Evolutionary conservation across 352 stramenopile species (phyloP), one percentile per base, ranked within the genome.

Genomic region (Pythium rhizo-oryzae): DNA sequence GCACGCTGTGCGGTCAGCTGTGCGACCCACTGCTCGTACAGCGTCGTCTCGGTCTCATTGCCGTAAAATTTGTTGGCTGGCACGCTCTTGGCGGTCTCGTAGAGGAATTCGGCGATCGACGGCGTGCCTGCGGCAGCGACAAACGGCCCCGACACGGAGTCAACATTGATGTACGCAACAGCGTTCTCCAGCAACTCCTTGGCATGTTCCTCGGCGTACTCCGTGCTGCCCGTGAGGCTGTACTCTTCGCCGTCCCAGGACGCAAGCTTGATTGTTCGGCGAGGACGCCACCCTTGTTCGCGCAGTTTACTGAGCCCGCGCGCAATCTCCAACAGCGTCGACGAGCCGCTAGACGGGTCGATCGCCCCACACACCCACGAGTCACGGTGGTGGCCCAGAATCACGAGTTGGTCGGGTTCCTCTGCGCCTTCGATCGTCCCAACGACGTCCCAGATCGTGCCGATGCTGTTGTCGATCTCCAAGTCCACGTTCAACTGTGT

Each of bases 321-420:
- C n/a, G 90, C 92, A 24, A 97, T 81, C 75, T 98, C 92, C 2
- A 97, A 62, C 71, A 97, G 72, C 3, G 77, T 70, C 8, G 88
- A 77, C 8, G 91, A 97, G 11, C 77, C 92, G 25, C 78, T 92
- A 23, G 92, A 93, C 15, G 92, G 92, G 65, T 97, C 90, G 21
- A 88, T 84, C 1, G 89, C 90, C 11, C 89, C 90, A 60, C 89
- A 96, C 0, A 97, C 88, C 92, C 92, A 98, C 11, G 90, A 90
- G 69, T 98, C 92, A 24, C 92, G 85, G 65, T 97, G 92, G 72
- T 97, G 97, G 35, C 90, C 89, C 33, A 97, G 76, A n/a, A 97
- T 44, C 19, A 97, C 81, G 25, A 87, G 80, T 55, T 90, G 72
- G 9, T 94, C 86, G 7, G 87, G 75, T 35, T 84, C 71, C 19